phyloP scores from a whole-genome alignment of 2,329 filamentous ascomycete species.

The Sporothrix euskadiensis region DNA sequence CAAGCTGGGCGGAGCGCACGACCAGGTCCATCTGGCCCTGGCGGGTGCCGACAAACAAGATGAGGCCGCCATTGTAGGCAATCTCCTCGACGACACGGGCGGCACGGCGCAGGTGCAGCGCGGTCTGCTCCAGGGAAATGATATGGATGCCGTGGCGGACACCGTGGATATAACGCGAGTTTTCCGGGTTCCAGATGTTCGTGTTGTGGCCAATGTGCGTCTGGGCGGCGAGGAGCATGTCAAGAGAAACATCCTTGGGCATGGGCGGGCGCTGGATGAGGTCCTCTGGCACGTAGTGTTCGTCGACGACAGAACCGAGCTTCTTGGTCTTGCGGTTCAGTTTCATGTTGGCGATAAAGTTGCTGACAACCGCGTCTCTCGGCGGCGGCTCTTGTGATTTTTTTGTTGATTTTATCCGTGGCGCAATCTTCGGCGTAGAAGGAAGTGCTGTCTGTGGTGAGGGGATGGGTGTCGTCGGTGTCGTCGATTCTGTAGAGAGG shows the following conservation, averaged over 20 bases:
- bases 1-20: constrained; percentile 75
- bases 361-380: constrained; percentile 38
- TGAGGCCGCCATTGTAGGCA: constrained; percentile 74
- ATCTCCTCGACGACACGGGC: constrained; percentile 91
- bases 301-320: constrained; percentile 53
- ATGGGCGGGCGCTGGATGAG: constrained; percentile 71
- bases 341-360: constrained; percentile 42
- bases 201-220: constrained; percentile 88
- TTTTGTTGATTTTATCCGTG: not conserved
- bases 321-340: constrained; percentile 49
- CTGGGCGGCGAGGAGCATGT: constrained; percentile 85
- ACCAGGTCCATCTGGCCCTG: constrained; percentile 78
- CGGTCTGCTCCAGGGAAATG: constrained; percentile 86
- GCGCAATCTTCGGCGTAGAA: not conserved
- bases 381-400: not conserved
- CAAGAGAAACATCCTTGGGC: constrained; percentile 80
- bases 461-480: constrained; percentile 31
- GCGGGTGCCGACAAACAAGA: constrained; percentile 88
- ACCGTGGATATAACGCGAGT: constrained; percentile 92
- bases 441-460: constrained; percentile 9
- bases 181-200: constrained; percentile 90
- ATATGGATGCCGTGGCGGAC: constrained; percentile 87
- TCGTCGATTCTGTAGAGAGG: constrained; percentile 36
- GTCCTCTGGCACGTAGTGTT: constrained; percentile 64
- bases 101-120: constrained; percentile 85